Evolutionary conservation across 2,329 filamentous ascomycete genomes (phyloP).

Genomic region (Blastomyces gilchristii): DNA sequence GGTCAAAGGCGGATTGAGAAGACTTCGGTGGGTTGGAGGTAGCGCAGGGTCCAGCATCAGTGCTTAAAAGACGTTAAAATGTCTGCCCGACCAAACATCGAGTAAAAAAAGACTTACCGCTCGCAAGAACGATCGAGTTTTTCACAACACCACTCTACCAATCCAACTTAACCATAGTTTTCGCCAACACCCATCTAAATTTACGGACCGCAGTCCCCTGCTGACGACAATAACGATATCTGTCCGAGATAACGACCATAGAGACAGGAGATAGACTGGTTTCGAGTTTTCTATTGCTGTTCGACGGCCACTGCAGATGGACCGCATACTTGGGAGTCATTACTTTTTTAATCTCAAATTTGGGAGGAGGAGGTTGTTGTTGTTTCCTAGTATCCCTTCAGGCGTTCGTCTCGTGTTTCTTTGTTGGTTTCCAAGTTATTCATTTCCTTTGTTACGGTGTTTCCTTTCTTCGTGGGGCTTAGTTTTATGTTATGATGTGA

Average conservation of each 20-base stretch:
- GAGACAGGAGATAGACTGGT: neutral
- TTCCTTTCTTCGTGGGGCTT: neutral
- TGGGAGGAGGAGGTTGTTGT: neutral
- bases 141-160: neutral
- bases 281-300: neutral
- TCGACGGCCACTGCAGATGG: neutral
- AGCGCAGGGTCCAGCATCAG: slow-evolving; percentile 30
- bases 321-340: neutral
- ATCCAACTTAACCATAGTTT: neutral
- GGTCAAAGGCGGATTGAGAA: slow-evolving; percentile 35
- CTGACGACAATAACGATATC: neutral
- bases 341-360: neutral
- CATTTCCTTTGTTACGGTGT: neutral
- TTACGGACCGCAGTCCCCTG: neutral
- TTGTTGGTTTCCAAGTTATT: neutral
- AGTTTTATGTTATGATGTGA: too few species aligned
- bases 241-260: neutral
- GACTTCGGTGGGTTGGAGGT: slow-evolving; percentile 35
- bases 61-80: slow-evolving; percentile 18
- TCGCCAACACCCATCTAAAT: neutral
- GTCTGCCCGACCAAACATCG: neutral
- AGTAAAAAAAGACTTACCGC: neutral
- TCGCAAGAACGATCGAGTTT: neutral
- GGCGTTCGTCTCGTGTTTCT: neutral
- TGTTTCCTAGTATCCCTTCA: neutral